Evolutionary conservation across 352 stramenopile species (phyloP).

Genomic region (Globisporangium radiosum): DNA sequence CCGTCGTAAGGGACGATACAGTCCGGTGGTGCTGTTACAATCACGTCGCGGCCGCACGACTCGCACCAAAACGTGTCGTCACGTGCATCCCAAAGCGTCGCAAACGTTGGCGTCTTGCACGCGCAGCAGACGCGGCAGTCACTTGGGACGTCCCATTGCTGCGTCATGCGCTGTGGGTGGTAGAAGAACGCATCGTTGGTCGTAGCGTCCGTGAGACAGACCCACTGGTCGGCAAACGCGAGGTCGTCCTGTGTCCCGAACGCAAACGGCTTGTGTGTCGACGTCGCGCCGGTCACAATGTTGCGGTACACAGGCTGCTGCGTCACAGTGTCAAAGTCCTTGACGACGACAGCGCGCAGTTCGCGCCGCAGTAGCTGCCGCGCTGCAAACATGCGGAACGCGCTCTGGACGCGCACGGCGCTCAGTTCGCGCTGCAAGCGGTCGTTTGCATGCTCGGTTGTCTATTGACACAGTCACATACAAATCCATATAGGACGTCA

Average conservation of each 20-base stretch:
- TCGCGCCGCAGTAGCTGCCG: slow-evolving; percentile 39
- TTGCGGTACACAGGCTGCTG: slow-evolving; percentile 48
- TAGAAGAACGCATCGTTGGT: slow-evolving; percentile 63
- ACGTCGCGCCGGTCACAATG: slow-evolving; percentile 27
- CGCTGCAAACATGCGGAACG: slow-evolving; percentile 48
- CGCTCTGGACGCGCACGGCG: slow-evolving; percentile 42
- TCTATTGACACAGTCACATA: slow-evolving; percentile 16
- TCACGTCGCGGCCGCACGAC: slow-evolving; percentile 17
- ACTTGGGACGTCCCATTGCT: slow-evolving; percentile 48
- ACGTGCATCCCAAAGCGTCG: slow-evolving; percentile 38
- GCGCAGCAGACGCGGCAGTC: slow-evolving; percentile 39
- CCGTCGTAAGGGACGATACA: slow-evolving; percentile 44
- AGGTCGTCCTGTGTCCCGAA: slow-evolving; percentile 46
- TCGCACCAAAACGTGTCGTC: slow-evolving; percentile 44
- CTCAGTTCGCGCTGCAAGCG: slow-evolving; percentile 30
- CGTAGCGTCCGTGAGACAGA: slow-evolving; percentile 37
- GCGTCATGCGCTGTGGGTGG: slow-evolving; percentile 42
- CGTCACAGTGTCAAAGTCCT: slow-evolving; percentile 42
- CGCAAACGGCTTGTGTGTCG: slow-evolving; percentile 39
- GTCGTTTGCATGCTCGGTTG: slow-evolving; percentile 33
- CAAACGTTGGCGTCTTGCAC: slow-evolving; percentile 32
- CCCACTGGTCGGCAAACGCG: slow-evolving; percentile 49
- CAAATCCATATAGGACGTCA: background rate
- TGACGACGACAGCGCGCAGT: slow-evolving; percentile 42
- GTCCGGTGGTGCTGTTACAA: slow-evolving; percentile 15